A percentile compares a stretch with the other conserved stretches of the same genome.
Evolutionary conservation across 768 basidiomycete species (phyloP).

Genomic region (Lactifluus subvellereus): DNA sequence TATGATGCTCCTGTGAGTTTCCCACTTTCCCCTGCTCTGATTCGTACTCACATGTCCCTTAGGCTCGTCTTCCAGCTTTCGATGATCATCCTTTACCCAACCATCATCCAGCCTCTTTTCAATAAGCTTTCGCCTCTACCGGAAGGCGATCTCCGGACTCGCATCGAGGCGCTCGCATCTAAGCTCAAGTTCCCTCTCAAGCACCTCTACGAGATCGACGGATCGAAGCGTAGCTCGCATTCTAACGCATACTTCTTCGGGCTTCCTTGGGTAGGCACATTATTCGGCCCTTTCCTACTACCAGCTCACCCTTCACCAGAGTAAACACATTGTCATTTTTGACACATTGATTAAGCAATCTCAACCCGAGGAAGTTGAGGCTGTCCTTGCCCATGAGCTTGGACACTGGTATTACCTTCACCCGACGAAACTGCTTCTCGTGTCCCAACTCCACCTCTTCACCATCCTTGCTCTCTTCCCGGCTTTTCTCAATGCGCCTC

Average conservation of each 20-base stretch:
- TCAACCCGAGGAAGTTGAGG: slow-evolving; percentile 89
- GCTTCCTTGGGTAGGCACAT: slow-evolving; percentile 70
- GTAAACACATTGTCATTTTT: slow-evolving; percentile 94
- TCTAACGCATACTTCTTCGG: slow-evolving; percentile 99
- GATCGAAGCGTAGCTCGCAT: slow-evolving; percentile 91
- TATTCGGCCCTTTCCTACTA: neutral
- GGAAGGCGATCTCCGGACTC: slow-evolving; percentile 65
- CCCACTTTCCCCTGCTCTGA: neutral
- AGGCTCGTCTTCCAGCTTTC: slow-evolving; percentile 79
- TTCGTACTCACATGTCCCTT: slow-evolving; percentile 9
- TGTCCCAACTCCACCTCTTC: slow-evolving; percentile 86
- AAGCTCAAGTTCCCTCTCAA: slow-evolving; percentile 91
- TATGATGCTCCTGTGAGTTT: slow-evolving; percentile 82
- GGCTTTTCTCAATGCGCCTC: slow-evolving; percentile 79
- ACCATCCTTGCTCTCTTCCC: slow-evolving; percentile 81
- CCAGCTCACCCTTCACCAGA: slow-evolving; percentile 38
- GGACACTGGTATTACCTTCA: slow-evolving; percentile 95
- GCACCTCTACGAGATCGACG: slow-evolving; percentile 95
- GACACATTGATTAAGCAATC: slow-evolving; percentile 94
- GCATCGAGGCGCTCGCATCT: slow-evolving; percentile 71
- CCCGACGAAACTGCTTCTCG: slow-evolving; percentile 79
- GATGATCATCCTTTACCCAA: slow-evolving; percentile 80
- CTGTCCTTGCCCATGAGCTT: slow-evolving; percentile 94
- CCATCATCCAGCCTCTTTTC: slow-evolving; percentile 90
- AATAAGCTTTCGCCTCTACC: slow-evolving; percentile 91